Evolutionary conservation across 2,329 filamentous ascomycete species (phyloP).

Genomic region (Colletotrichum musae): DNA sequence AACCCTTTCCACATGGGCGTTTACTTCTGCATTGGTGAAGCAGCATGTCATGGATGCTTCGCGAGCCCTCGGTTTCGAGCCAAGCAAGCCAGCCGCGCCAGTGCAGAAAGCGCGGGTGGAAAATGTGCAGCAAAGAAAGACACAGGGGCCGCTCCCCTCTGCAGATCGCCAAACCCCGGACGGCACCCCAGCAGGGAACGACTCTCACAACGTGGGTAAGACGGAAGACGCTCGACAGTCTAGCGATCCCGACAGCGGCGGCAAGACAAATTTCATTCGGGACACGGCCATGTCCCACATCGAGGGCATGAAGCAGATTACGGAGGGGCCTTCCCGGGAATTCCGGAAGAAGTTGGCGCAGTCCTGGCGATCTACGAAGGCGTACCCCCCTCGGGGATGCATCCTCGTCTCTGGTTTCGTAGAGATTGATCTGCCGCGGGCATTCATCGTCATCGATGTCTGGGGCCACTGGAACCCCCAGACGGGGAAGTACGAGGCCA

Average conservation of each 20-base stretch:
- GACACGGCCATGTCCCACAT: conserved; percentile 40
- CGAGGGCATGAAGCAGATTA: conserved; percentile 40
- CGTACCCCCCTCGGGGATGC: conserved; percentile 64
- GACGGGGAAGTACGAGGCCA: conserved; percentile 57
- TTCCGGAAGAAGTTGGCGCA: conserved; percentile 45
- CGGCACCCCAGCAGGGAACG: conserved; percentile 34
- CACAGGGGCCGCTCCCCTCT: conserved; percentile 29
- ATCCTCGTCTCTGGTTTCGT: conserved; percentile 69
- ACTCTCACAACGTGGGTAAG: conserved; percentile 34
- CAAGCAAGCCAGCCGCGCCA: conserved; percentile 23
- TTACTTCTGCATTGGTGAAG: conserved; percentile 62
- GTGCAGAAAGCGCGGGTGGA: background rate
- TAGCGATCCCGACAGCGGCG: conserved; percentile 31
- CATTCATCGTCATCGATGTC: conserved; percentile 66
- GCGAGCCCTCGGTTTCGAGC: conserved; percentile 61
- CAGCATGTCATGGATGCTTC: conserved; percentile 61
- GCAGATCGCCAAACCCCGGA: conserved; percentile 39
- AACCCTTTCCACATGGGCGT: conserved; percentile 65
- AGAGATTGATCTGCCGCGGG: conserved; percentile 63
- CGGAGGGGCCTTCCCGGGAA: conserved; percentile 36
- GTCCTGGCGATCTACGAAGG: conserved; percentile 61
- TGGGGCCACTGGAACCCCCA: conserved; percentile 70
- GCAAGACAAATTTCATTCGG: conserved; percentile 42
- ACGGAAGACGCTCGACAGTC: conserved; percentile 24
- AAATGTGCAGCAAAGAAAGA: conserved; percentile 29